Evolutionary conservation across 78 protist species (phyloP), one percentile per base, ranked within the genome.

Genomic region (Planoprotostelium fungivorum): DNA sequence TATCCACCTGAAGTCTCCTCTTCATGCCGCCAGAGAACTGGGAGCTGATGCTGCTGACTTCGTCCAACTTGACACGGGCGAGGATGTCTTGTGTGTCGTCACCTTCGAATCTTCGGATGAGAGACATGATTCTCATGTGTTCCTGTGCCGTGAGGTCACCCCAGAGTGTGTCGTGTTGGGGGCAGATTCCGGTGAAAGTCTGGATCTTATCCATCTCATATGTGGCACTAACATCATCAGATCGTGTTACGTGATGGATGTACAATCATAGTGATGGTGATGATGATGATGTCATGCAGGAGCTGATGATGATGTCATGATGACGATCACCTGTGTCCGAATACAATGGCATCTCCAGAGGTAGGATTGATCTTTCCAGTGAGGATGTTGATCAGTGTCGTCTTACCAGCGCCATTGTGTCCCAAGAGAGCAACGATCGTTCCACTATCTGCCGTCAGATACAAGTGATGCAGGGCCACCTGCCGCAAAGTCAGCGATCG

Each of bases 311-410:
- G 37, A 85, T 16, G 16, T 36, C 87, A 25, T 36, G n/a, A 85
- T 85, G 37, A 16, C 5, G 37, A 51, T 51, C 16, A 51, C 73
- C 73, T 51, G 73, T 83, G 39, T 29, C 93, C 91, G 34, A 73
- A 88, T 38, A 92, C 34, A 34, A 9, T 38, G 1, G 93, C 93
- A 63, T 83, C 91, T 38, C 95, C 96, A 9, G 36, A 25, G 5
- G 92, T 88, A 39, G 93, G 94, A 73, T 90, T 86, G 1, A 89
- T 31, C 34, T 90, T 38, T 38, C 98, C 98, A 5, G 97, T 95
- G 34, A 96, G 86, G 95, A 97, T 95, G 90, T 90, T 95, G 86
- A 98, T 93, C 1, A 96, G 83, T 0, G 99, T 97, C 23, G 98
- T 90, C 91, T 97, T 97, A 38, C 94, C 95, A 25, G 92, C 91